Conservation (phyloP, 2,329 filamentous ascomycete genomes). For the Penicillium vulpinum region DNA sequence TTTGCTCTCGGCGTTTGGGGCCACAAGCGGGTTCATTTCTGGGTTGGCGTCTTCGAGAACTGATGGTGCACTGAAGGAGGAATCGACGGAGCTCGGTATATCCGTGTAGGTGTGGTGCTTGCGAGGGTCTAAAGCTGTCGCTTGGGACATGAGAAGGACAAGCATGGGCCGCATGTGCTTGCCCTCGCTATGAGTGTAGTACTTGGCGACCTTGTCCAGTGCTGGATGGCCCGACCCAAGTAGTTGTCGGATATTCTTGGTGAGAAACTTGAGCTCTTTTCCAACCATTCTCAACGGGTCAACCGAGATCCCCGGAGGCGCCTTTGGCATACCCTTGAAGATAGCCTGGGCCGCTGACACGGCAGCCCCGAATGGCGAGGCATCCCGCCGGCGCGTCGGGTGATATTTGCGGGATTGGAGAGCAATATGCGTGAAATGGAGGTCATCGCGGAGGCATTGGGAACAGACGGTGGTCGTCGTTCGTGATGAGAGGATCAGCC, state of each 20-base stretch:
- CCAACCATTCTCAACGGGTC: constrained; percentile 88
- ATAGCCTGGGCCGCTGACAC: constrained; percentile 55
- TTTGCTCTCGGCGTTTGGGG: constrained; percentile 39
- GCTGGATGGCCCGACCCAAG: constrained; percentile 92
- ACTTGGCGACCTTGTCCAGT: constrained; percentile 92
- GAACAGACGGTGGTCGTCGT: constrained; percentile 42
- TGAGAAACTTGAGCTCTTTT: constrained; percentile 95
- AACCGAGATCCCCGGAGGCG: constrained; percentile 63
- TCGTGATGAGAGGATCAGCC: constrained; percentile 37
- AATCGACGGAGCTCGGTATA: constrained; percentile 52
- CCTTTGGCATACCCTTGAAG: constrained; percentile 45
- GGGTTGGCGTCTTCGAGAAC: constrained; percentile 84
- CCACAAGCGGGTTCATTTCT: constrained; percentile 57
- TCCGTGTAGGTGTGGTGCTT: constrained; percentile 44
- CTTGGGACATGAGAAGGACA: constrained; percentile 93
- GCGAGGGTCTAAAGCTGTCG: constrained; percentile 78
- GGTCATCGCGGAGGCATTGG: constrained; percentile 43
- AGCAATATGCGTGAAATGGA: constrained; percentile 25
- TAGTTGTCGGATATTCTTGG: constrained; percentile 89
- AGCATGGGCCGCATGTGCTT: constrained; percentile 95
- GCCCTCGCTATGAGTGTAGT: constrained; percentile 94
- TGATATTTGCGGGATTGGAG: constrained; percentile 41
- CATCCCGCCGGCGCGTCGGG: constrained; percentile 41
- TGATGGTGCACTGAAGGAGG: constrained; percentile 59
- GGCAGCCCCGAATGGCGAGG: constrained; percentile 45